Percentiles rank a stretch among this genome's conserved stretches.
These are phyloP conservation scores for Coemansia sp. DNA, from an alignment of 192 early-diverging fungal genomes.

Conservation along the genomic window DNA sequence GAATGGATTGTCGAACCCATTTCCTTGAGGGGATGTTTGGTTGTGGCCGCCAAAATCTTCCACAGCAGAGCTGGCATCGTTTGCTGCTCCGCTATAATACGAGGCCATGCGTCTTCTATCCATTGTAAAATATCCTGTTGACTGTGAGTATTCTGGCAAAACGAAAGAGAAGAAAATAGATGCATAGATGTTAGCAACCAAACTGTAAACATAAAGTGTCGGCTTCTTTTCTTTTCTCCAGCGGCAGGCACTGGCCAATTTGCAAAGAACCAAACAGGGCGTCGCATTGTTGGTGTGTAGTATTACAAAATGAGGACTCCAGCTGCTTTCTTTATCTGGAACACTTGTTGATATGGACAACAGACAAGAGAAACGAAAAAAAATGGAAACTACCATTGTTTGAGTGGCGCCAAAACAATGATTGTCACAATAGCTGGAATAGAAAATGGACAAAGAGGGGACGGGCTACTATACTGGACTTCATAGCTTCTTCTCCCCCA, in stretches of 20 bases:
- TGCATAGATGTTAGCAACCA: background rate
- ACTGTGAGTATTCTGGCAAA: background rate
- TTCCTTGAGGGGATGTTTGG: conserved; percentile 8
- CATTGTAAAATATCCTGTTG: conserved; percentile 7
- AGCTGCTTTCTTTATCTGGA: background rate
- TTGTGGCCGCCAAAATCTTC: conserved; percentile 23
- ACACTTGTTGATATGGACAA: background rate
- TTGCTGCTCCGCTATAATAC: conserved; percentile 17
- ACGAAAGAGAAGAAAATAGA: background rate
- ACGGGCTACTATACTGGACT: background rate
- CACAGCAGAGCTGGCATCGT: conserved; percentile 25
- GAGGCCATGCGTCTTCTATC: conserved; percentile 26
- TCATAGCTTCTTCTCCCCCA: background rate
- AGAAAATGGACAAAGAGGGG: background rate
- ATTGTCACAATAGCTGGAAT: background rate
- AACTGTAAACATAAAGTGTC: background rate
- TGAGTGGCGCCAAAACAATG: background rate
- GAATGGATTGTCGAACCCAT: conserved; percentile 27
- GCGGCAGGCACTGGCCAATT: background rate
- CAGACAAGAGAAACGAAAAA: background rate
- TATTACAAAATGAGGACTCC: background rate
- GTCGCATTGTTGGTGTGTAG: background rate
- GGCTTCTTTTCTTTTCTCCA: background rate
- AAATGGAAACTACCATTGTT: background rate
- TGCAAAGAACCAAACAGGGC: background rate